Evolutionary conservation across 2,329 filamentous ascomycete genomes (phyloP), one percentile per base, ranked within the genome.

Genomic region (Aspergillus fumigatus): DNA sequence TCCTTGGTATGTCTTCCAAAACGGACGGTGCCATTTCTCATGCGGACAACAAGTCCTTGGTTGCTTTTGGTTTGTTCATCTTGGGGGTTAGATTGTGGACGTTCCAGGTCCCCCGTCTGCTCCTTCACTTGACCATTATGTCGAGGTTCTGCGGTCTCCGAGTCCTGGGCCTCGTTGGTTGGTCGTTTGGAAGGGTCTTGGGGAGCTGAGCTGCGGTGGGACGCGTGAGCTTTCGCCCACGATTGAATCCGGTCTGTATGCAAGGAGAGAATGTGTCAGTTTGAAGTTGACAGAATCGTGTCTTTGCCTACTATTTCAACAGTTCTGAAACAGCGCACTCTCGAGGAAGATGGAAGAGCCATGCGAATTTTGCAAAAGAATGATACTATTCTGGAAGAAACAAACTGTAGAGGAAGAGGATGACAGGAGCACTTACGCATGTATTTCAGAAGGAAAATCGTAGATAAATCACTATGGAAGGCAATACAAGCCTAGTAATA

Each of bases 161-260:
- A 32, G 26, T 17, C 25, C 23, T 41, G 38, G 38, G 26, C 5
- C 21, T 32, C 25, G 23, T 51, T 35, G 10, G 45, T 5, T 17
- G 43, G 48, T 19, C 29, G 45, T 27, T 53, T 47, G 23, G 43
- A 23, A 26, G 53, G 21, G 26, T 26, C 48, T 50, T 47, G 50
- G 25, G 54, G 23, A 50, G 55, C 35, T 35, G 59, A 49, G 56
- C 50, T 63, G 50, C 52, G 56, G 58, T 62, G 62, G 35, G 67
- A 68, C 23, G 70, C 70, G 70, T 73, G 70, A 73, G 70, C 70
- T 73, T 72, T 73, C 70, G 70, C 70, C 70, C 70, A 73, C 70
- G 70, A 72, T 59, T 68, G 63, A 69, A 72, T 72, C 58, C 69
- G 70, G 70, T 73, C 70, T 73, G 21, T 23, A 45, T 38, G 29